A percentile compares a stretch with the other conserved stretches of the same genome.
These are phyloP conservation scores for Tylopilus sp. DNA, from an alignment of 768 basidiomycete genomes.

Conservation along the genomic window DNA sequence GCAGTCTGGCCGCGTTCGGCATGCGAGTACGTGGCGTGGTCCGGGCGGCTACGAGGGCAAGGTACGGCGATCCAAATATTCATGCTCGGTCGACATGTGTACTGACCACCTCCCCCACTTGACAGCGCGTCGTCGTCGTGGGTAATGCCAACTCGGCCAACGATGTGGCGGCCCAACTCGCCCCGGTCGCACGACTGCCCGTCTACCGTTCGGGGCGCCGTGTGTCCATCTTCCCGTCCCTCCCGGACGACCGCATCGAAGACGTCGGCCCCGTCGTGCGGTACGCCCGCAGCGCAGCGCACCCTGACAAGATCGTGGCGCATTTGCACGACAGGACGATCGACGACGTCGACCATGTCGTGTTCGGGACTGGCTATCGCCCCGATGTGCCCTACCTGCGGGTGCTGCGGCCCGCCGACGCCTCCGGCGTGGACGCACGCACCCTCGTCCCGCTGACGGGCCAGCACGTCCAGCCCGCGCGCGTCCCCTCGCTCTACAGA, in stretches of 20 bases:
- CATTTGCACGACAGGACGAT: slow-evolving; percentile 37
- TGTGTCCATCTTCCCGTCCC: slow-evolving; percentile 39
- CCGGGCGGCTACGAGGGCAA: slow-evolving; percentile 35
- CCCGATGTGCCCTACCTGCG: slow-evolving; percentile 41
- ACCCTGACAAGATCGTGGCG: slow-evolving; percentile 33
- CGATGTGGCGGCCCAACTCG: slow-evolving; percentile 48
- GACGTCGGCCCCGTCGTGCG: slow-evolving; percentile 41
- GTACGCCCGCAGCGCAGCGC: slow-evolving; percentile 24
- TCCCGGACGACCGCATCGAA: slow-evolving; percentile 42
- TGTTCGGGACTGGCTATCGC: slow-evolving; percentile 48
- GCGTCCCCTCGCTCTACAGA: slow-evolving; percentile 44
- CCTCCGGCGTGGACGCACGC: neutral
- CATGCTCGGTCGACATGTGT: no score
- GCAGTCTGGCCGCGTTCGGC: slow-evolving; percentile 35
- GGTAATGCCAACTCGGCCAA: slow-evolving; percentile 54
- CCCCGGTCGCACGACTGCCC: slow-evolving; percentile 35
- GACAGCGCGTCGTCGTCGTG: slow-evolving; percentile 43
- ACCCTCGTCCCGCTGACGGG: slow-evolving; percentile 29
- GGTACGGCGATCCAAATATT: slow-evolving; percentile 16
- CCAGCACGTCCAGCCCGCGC: slow-evolving; percentile 27
- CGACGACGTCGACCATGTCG: slow-evolving; percentile 39
- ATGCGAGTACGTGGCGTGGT: slow-evolving; percentile 43
- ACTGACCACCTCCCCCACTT: neutral
- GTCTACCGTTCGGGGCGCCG: slow-evolving; percentile 47
- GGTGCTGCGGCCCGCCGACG: slow-evolving; percentile 22